phyloP scores from a whole-genome alignment of 345 rosid genomes.

The Murraya paniculata region DNA sequence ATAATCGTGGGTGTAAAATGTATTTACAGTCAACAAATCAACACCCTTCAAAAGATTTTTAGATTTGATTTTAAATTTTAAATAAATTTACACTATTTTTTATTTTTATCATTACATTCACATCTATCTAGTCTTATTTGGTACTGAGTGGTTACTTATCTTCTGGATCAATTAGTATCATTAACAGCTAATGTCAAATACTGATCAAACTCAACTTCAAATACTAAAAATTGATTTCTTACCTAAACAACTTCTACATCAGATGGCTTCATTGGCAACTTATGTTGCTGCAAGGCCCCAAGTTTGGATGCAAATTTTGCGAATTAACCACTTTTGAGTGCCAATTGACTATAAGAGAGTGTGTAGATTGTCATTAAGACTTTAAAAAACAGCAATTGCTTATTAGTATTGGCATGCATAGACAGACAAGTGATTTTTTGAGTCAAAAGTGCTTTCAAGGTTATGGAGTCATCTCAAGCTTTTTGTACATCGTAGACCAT shows the following conservation, averaged over 20 bases:
- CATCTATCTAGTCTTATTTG: too few relatives aligned
- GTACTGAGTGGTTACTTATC: not conserved
- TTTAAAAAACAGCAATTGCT: not conserved
- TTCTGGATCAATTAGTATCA: too few relatives aligned
- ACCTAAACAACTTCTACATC: not conserved
- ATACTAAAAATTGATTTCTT: too few relatives aligned
- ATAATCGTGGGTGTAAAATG: too few relatives aligned
- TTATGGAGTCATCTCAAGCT: conserved; percentile 18
- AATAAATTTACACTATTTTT: too few relatives aligned
- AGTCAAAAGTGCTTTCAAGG: conserved; percentile 20
- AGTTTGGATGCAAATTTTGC: not conserved
- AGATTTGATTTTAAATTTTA: too few relatives aligned
- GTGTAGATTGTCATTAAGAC: not conserved
- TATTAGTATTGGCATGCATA: not conserved
- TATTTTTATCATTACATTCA: too few relatives aligned
- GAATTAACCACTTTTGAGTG: not conserved
- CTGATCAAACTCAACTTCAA: too few relatives aligned
- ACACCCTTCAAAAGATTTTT: too few relatives aligned
- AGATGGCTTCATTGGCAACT: not conserved
- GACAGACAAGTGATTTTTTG: not conserved
- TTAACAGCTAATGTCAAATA: too few relatives aligned
- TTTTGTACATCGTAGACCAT: conserved; percentile 28
- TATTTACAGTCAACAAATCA: too few relatives aligned
- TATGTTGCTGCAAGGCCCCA: not conserved
- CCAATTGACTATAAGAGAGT: not conserved